These are phyloP conservation scores for Clarireedia paspali DNA, from an alignment of 2,329 filamentous ascomycete genomes.

Conservation along the genomic window DNA sequence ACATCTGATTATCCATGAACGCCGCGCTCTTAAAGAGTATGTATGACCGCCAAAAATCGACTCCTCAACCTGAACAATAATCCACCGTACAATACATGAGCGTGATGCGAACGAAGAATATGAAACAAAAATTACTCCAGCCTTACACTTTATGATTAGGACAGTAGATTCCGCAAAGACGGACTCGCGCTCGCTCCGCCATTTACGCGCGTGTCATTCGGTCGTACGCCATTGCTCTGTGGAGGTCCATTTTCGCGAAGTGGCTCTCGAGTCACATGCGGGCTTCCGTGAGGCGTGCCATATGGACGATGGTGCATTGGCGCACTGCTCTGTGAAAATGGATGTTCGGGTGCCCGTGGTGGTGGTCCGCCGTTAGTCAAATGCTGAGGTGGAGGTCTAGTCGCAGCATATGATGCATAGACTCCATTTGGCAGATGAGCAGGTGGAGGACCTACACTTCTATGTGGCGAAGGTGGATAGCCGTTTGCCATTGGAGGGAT, in stretches of 20 bases:
- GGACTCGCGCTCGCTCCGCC: conserved; percentile 72
- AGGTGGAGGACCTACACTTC: conserved; percentile 14
- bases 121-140: neutral
- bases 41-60: conserved; percentile 2
- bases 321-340: conserved; percentile 38
- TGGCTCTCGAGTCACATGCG: conserved; percentile 24
- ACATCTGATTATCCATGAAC: conserved; percentile 4
- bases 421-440: conserved; percentile 24
- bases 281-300: conserved; percentile 22
- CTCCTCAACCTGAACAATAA: neutral
- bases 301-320: conserved; percentile 37
- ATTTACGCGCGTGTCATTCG: conserved; percentile 38
- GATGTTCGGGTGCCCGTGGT: conserved; percentile 38
- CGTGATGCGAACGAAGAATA: neutral
- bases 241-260: conserved; percentile 18
- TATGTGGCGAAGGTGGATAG: conserved; percentile 30
- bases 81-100: conserved; percentile 30
- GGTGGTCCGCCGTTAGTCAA: conserved; percentile 30
- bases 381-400: conserved; percentile 29
- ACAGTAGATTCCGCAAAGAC: conserved; percentile 66
- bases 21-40: conserved; percentile 1
- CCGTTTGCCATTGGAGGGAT: conserved; percentile 37
- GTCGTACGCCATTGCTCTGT: conserved; percentile 26
- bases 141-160: conserved; percentile 33
- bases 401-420: conserved; percentile 23